Evolutionary conservation across 176 grass and related monocot species (phyloP), one percentile per base, ranked within the genome.

Genomic region (Aegilops umbellulata): DNA sequence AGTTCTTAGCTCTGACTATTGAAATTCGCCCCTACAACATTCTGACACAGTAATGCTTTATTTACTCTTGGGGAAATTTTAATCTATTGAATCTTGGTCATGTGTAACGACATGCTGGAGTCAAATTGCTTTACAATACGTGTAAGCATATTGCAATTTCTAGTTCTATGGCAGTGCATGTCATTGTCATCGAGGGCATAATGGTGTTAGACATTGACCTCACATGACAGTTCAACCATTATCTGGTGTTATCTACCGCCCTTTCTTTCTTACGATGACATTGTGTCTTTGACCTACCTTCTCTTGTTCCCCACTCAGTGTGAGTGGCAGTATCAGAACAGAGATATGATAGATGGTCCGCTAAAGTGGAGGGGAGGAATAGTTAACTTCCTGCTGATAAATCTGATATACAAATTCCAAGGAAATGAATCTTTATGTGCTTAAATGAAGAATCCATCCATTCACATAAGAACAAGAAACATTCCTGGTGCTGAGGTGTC

Each of bases 141-240:
- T 65, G 42, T 35, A 20, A 6, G 80, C 66, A 74, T 36, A 23
- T 35, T 79, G 73, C 32, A 7, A 11, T 74, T 79, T 66, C 3
- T 25, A 23, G 60, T 66, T 83, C 46, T n/a, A 34, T 65, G 65
- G n/a, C 11, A 57, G 62, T 69, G 47, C 62, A 49, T 62, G 58
- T 63, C 62, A 70, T 68, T n/a, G 35, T 89, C 35, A 76, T 57
- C 10, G 29, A 71, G 72, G 53, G 31, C 31, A 63, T 44, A 26
- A 30, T 77, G 72, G 83, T 78, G 60, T 65, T 16, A 83, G 58
- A 44, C 26, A 65, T 38, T 64, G 68, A 74, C 66, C 66, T 86
- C 82, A 38, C 80, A 12, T 65, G 29, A 87, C 68, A 76, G 47
- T 80, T 42, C 26, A 91, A 66, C 27, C 9, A 51, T 74, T 84